These are phyloP conservation scores for Sporothrix pallida DNA, from an alignment of 2,329 filamentous ascomycete species.

Conservation along the genomic window DNA sequence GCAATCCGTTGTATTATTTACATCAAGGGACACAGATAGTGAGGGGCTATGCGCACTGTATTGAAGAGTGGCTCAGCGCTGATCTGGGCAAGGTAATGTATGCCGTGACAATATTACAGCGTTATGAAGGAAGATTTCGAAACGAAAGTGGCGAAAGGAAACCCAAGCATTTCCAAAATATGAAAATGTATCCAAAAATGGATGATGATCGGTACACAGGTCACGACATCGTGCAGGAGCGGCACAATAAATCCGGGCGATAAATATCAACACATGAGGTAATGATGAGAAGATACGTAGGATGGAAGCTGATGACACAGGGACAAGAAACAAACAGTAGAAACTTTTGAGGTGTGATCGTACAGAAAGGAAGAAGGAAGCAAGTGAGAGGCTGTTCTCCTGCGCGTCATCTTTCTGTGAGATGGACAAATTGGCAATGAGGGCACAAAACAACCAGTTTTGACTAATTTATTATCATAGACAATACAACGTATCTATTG, in stretches of 20 bases:
- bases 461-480: background rate
- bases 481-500: background rate
- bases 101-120: background rate
- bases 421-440: background rate
- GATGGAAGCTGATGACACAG: background rate
- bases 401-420: constrained; percentile 20
- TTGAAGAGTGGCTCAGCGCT: background rate
- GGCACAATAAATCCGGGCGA: background rate
- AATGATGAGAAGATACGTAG: too few species aligned
- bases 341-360: background rate
- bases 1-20: background rate
- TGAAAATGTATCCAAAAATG: background rate
- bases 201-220: background rate
- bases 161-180: too few species aligned
- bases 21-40: too few species aligned
- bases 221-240: constrained; percentile 1
- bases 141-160: too few species aligned
- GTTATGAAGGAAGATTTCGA: background rate
- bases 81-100: constrained; percentile 11
- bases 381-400: background rate
- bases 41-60: background rate
- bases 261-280: background rate
- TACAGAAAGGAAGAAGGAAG: background rate
- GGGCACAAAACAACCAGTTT: background rate
- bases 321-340: background rate